Base-by-base conservation (phyloP, 345 rosid genomes). In the Passiflora organensis region DNA sequence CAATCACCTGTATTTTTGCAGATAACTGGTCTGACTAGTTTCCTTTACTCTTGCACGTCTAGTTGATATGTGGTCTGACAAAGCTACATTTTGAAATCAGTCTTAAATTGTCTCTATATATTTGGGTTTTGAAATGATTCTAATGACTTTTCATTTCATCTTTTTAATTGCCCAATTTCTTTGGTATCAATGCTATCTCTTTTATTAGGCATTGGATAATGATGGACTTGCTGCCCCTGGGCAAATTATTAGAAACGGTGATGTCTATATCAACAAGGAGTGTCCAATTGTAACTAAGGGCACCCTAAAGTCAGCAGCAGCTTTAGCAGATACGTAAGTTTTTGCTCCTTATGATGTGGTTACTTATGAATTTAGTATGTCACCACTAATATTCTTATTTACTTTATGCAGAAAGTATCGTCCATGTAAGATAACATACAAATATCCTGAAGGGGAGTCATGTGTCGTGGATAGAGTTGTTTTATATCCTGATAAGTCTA, bases 141-240 rank as follows among this genome's bases (percentile, higher is more conserved):
- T 41, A 48, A 41, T 51, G 49, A 32, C 45, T 39, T 2, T 18
- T 2, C 36, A n/a, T 1, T 58, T 48, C 53, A 46, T 20, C 13
- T 17, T 60, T 6, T 50, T 14, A 17, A 10, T 13, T 13, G 22
- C n/a, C 1, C 19, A 10, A 13, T 38, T 17, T 9, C 19, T 0
- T 0, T 43, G 18, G 24, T n/a, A 6, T 44, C 13, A 13, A 15
- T 55, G 21, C 3, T 55, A 14, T 54, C 19, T 43, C 22, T 53
- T 56, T 38, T 25, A 67, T 24, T 66, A 91, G 98, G 76, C 79
- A 56, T 69, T 88, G 67, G 97, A 87, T 65, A 71, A 82, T 53
- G 97, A 91, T 56, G 97, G 97, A 59, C 56, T 91, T 16, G 97
- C 90, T 66, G 41, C 95, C 53, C 98, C 98, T 21, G 98, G 96